Conservation (phyloP, 495 filamentous ascomycete species). For the Hyaloscypha bicolor region DNA sequence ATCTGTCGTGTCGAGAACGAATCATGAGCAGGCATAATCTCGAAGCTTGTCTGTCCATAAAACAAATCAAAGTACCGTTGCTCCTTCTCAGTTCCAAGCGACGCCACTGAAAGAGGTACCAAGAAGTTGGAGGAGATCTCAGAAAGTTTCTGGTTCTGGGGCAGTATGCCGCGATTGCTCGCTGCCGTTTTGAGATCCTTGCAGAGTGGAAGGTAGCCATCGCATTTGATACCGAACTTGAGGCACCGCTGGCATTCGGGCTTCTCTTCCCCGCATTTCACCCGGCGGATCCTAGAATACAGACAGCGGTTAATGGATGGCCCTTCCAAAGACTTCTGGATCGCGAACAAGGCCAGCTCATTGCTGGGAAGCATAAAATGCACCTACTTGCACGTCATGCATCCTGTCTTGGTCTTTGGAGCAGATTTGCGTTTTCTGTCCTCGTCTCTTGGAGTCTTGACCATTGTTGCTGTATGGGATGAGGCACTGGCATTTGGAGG, state of each 20-base stretch:
- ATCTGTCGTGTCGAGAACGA: neutral
- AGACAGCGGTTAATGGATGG: neutral
- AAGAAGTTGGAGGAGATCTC: neutral
- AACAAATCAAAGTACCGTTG: neutral
- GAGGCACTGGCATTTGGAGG: no score
- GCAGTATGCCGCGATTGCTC: neutral
- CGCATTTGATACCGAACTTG: neutral
- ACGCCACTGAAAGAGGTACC: neutral
- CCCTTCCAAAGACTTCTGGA: no score
- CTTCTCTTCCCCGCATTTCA: slow-evolving; percentile 4
- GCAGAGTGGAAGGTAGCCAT: neutral
- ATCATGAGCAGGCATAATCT: slow-evolving; percentile 1
- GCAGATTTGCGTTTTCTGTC: slow-evolving; percentile 1
- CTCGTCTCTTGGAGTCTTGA: no score
- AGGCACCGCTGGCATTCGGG: neutral
- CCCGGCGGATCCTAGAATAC: neutral
- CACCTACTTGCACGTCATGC: neutral
- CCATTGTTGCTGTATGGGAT: no score
- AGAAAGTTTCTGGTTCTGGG: neutral
- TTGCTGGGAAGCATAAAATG: neutral
- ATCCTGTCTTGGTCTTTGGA: neutral
- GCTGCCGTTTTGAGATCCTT: neutral
- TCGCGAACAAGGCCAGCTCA: no score
- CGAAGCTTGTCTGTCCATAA: neutral
- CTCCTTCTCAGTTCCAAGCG: neutral